phyloP scores from a whole-genome alignment of 805 yeast species.

The Candida palmyrensis region DNA sequence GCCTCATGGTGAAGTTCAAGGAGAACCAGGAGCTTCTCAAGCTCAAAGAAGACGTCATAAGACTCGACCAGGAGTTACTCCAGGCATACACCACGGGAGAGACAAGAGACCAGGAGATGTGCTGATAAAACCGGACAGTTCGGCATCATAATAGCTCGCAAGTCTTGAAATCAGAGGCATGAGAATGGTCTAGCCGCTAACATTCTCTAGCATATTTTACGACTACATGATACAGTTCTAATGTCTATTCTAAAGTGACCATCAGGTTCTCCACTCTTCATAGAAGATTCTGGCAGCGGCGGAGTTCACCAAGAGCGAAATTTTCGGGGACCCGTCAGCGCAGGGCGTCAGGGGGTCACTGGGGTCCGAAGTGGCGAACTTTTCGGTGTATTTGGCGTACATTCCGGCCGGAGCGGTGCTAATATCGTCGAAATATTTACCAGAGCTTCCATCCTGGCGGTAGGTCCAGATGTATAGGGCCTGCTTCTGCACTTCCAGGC shows the following conservation, averaged over 20 bases:
- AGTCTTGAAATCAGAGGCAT: too few species aligned
- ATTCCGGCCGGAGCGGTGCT: slow-evolving; percentile 5
- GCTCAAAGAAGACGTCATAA: slow-evolving; percentile 2
- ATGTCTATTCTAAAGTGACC: too few species aligned
- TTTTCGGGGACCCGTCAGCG: slow-evolving; percentile 6
- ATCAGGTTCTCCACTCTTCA: slow-evolving; percentile 7
- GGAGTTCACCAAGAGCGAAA: slow-evolving; percentile 14
- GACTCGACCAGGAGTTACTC: slow-evolving; percentile 1
- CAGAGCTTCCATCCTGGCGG: slow-evolving; percentile 10
- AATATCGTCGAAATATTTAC: slow-evolving; percentile 8
- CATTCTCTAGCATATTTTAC: too few species aligned
- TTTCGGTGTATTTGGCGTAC: slow-evolving; percentile 6
- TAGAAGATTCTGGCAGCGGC: slow-evolving; percentile 18
- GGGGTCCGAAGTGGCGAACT: slow-evolving; percentile 3
- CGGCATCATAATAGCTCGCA: too few species aligned
- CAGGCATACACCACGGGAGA: slow-evolving; percentile 1
- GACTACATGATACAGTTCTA: too few species aligned
- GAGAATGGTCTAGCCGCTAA: too few species aligned
- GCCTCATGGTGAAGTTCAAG: not conserved
- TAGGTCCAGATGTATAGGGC: slow-evolving; percentile 6
- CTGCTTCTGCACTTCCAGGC: slow-evolving; percentile 6
- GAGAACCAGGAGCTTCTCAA: slow-evolving; percentile 1
- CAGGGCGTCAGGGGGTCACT: slow-evolving; percentile 5
- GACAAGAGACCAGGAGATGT: too few species aligned
- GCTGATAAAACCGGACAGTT: too few species aligned